Base-by-base conservation (phyloP, 2,329 filamentous ascomycete genomes). In the Lojkania enalia region DNA sequence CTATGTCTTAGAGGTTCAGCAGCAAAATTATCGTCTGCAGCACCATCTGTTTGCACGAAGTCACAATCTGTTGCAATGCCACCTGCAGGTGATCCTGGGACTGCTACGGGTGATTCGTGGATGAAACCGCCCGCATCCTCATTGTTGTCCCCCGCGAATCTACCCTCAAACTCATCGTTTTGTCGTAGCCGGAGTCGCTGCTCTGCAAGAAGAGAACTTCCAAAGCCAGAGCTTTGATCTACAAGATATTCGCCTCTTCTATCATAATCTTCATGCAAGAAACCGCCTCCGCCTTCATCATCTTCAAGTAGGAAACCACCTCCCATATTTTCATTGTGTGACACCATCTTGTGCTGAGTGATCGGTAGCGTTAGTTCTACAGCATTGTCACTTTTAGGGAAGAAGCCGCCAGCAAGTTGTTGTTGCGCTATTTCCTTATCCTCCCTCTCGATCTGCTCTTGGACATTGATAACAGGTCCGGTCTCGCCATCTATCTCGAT, bases 351-450 rank as follows among this genome's bases (percentile, higher is more conserved):
- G n/a, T n/a, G n/a, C n/a, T n/a, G n/a, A n/a, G n/a, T n/a, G n/a
- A n/a, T n/a, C n/a, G n/a, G n/a, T n/a, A n/a, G n/a, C n/a, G n/a
- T n/a, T 25, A 78, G 75, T 14, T 74, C 72, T 1, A 72, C 73
- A n/a, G n/a, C n/a, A n/a, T n/a, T n/a, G 31, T 75, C 74, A 3
- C 80, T 79, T 1, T 78, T 78, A 0, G 75, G 62, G 41, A 73
- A 64, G 50, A 73, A 72, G 1, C 71, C 71, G 20, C 69, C 71
- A 11, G 66, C 66, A 49, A 62, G 58, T 9, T 65, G 57, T 19
- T 60, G 45, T 27, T 62, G 63, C 1, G 49, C 49, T 2, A 66
- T 37, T 5, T 55, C 49, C 52, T 62, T 56, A 38, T 65, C 62
- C 30, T 61, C 52, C 15, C 52, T 52, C 7, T 58, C 59, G 7